Conservation (phyloP, 257 asterid genomes). For the Gentiana dahurica region DNA sequence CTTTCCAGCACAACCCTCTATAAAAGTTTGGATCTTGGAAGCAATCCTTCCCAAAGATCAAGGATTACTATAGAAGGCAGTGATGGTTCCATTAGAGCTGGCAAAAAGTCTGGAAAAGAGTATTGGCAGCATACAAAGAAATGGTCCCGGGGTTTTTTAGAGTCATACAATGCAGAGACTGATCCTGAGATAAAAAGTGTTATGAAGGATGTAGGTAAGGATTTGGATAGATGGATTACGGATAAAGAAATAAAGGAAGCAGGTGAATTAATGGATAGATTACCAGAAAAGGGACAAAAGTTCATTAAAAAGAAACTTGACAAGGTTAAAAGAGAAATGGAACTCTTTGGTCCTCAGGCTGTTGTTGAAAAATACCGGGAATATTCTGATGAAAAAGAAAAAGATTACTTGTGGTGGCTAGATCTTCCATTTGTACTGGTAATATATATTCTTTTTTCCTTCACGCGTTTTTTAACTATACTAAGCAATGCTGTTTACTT, state of each 20-base stretch:
- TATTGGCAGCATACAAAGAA: slow-evolving; percentile 95
- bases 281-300: slow-evolving; percentile 62
- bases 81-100: slow-evolving; percentile 74
- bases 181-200: slow-evolving; percentile 73
- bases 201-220: slow-evolving; percentile 85
- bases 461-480: not conserved
- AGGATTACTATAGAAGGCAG: slow-evolving; percentile 77
- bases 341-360: slow-evolving; percentile 85
- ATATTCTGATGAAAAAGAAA: slow-evolving; percentile 73
- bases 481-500: too few relatives aligned
- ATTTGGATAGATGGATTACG: slow-evolving; percentile 89
- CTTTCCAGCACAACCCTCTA: slow-evolving; percentile 22
- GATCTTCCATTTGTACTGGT: slow-evolving; percentile 83
- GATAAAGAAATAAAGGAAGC: slow-evolving; percentile 92
- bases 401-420: slow-evolving; percentile 96
- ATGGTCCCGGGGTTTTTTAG: slow-evolving; percentile 84
- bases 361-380: slow-evolving; percentile 93
- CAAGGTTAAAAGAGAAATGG: slow-evolving; percentile 86
- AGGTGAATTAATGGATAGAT: slow-evolving; percentile 54
- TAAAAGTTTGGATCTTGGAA: slow-evolving; percentile 14
- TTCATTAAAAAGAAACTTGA: slow-evolving; percentile 57
- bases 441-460: slow-evolving; percentile 6
- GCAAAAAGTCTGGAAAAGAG: slow-evolving; percentile 75
- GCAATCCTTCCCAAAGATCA: slow-evolving; percentile 29
- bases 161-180: slow-evolving; percentile 67